These are phyloP conservation scores for Aspergillus fructus DNA, from an alignment of 2,329 filamentous ascomycete species.

Conservation along the genomic window DNA sequence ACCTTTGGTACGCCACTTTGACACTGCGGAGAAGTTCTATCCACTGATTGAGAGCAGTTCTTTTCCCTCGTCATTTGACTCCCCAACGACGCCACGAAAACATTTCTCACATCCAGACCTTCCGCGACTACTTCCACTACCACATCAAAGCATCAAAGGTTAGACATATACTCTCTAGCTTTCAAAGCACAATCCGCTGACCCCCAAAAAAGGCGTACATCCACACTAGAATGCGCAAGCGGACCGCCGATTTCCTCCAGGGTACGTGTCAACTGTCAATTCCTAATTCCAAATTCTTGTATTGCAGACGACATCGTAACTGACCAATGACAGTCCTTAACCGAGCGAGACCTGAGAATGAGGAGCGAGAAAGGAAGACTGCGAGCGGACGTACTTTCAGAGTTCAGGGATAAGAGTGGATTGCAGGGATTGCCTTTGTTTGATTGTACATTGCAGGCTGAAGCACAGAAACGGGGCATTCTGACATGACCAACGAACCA, in stretches of 20 bases:
- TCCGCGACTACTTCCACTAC: conserved; percentile 99
- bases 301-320: conserved; percentile 13
- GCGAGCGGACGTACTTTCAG: conserved; percentile 92
- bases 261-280: conserved; percentile 53
- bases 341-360: conserved; percentile 88
- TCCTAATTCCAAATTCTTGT: neutral
- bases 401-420: conserved; percentile 51
- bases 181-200: conserved; percentile 9
- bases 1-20: conserved; percentile 73
- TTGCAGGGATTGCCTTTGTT: conserved; percentile 12
- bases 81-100: conserved; percentile 87
- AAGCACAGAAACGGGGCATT: conserved; percentile 14
- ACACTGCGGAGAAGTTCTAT: neutral
- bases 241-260: conserved; percentile 97
- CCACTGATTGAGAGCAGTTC: conserved; percentile 55
- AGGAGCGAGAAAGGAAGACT: conserved; percentile 97
- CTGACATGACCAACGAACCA: conserved; percentile 9
- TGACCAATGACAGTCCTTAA: conserved; percentile 72
- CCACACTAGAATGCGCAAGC: conserved; percentile 94
- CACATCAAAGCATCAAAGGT: conserved; percentile 99
- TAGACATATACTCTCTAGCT: conserved; percentile 4
- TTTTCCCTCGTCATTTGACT: conserved; percentile 93
- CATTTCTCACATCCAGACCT: conserved; percentile 99
- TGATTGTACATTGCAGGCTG: conserved; percentile 25
- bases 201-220: conserved; percentile 73